Base-by-base conservation (phyloP, 768 basidiomycete species). In the Suillus occidentalis region DNA sequence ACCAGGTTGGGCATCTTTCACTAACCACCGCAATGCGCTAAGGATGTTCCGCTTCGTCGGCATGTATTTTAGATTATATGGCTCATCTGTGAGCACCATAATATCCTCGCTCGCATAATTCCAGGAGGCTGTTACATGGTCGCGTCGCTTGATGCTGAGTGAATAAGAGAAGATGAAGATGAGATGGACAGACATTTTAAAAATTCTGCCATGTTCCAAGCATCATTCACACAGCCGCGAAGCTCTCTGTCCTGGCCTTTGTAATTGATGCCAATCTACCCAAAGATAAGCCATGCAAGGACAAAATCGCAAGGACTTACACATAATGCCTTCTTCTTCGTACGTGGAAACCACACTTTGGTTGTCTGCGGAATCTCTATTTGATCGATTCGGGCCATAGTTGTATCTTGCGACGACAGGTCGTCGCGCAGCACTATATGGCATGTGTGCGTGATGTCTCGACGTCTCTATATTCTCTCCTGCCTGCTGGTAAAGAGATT, bases 151-250 rank as follows among this genome's bases (percentile, higher is more conserved):
- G 18, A 28, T 31, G 28, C 58, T 28, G 28, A 28, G 16, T 12
- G 7, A 36, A 40, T 5, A 20, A 28, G 58, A 28, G 12, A 9
- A 13, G 1, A 40, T 12, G 25, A 56, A 63, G 37, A 36, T 28
- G 40, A 63, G 37, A 36, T 22, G 40, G 10, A 59, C 58, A 5
- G 16, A 59, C 58, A 59, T 59, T 39, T 28, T 28, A 94, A 75
- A 81, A 95, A 96, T 18, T 79, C 76, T 66, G 84, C 79, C 52
- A 96, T 85, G 72, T 94, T 95, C 62, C 80, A 76, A 1, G 89
- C 94, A 74, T 97, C 95, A 72, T 96, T 96, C 72, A 95, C 89
- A 72, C 95, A 97, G 5, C 95, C 95, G 7, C 78, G 75, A 3
- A 96, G 79, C 70, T 88, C 84, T 18, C 82, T 82, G 18, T 73